Percentiles rank a stretch among this genome's conserved stretches.
Conservation (phyloP, 371 early-diverging fungal species). For the Circinella umbellata region DNA sequence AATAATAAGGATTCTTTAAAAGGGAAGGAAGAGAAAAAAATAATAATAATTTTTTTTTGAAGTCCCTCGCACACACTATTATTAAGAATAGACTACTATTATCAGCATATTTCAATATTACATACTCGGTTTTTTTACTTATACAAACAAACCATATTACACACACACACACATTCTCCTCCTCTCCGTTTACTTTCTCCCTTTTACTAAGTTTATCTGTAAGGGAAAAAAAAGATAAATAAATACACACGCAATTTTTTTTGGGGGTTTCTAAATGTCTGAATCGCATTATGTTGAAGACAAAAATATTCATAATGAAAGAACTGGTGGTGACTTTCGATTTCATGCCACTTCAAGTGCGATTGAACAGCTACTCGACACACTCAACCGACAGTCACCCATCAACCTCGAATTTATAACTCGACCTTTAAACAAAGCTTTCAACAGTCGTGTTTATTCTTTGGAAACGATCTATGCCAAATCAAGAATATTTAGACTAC, state of each 20-base stretch:
- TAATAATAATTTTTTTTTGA: too few species aligned
- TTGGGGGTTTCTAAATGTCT: background rate
- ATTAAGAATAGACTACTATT: too few species aligned
- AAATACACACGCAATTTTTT: too few species aligned
- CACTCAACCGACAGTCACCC: constrained; percentile 35
- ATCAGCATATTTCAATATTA: too few species aligned
- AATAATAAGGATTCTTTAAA: too few species aligned
- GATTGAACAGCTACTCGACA: constrained; percentile 17
- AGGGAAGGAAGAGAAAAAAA: too few species aligned
- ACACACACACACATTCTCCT: too few species aligned
- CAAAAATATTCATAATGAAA: background rate
- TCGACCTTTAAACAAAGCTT: constrained; percentile 25
- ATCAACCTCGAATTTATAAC: constrained; percentile 44
- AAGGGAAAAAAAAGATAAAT: too few species aligned
- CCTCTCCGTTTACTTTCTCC: too few species aligned
- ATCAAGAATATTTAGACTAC: constrained; percentile 33
- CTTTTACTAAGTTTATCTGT: background rate
- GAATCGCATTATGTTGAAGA: background rate
- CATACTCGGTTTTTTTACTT: too few species aligned
- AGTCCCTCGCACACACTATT: too few species aligned
- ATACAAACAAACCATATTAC: too few species aligned
- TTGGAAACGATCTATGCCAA: constrained; percentile 40
- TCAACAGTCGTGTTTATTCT: constrained; percentile 28
- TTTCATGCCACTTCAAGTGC: constrained; percentile 28
- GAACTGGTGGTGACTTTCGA: background rate